Conservation (phyloP, 2,329 filamentous ascomycete genomes). For the Arthrobotrys entomopaga region DNA sequence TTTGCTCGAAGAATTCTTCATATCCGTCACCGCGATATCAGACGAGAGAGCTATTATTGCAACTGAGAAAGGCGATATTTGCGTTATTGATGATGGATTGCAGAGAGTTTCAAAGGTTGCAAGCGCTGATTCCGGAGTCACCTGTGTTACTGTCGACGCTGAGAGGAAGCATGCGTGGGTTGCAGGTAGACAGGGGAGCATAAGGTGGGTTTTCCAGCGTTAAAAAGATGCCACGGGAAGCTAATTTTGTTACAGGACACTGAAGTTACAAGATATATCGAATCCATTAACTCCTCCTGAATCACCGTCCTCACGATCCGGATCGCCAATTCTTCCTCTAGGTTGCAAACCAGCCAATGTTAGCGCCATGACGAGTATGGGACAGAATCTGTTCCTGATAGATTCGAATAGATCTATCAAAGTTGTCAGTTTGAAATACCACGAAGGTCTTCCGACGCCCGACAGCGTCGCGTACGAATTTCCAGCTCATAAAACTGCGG, state of each 20-base stretch:
- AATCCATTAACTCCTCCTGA: slow-evolving; percentile 58
- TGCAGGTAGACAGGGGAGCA: slow-evolving; percentile 61
- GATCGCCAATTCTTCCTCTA: slow-evolving; percentile 58
- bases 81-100: slow-evolving; percentile 81
- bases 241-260: slow-evolving; percentile 54
- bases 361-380: slow-evolving; percentile 75
- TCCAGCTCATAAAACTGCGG: slow-evolving; percentile 72
- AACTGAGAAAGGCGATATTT: slow-evolving; percentile 89
- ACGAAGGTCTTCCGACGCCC: slow-evolving; percentile 58
- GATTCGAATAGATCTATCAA: slow-evolving; percentile 80
- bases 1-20: slow-evolving; percentile 85
- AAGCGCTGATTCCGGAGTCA: slow-evolving; percentile 63
- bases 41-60: slow-evolving; percentile 81
- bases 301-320: slow-evolving; percentile 59
- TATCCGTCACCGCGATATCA: slow-evolving; percentile 77
- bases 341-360: slow-evolving; percentile 59
- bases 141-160: slow-evolving; percentile 62
- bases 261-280: slow-evolving; percentile 59
- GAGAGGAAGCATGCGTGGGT: slow-evolving; percentile 61
- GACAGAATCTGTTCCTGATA: slow-evolving; percentile 76
- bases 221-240: not conserved
- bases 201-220: slow-evolving; percentile 59
- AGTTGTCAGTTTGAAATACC: slow-evolving; percentile 63
- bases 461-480: slow-evolving; percentile 63
- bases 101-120: slow-evolving; percentile 66